Base-by-base conservation (phyloP, 495 filamentous ascomycete species). In the Jackrogersella multiformis region DNA sequence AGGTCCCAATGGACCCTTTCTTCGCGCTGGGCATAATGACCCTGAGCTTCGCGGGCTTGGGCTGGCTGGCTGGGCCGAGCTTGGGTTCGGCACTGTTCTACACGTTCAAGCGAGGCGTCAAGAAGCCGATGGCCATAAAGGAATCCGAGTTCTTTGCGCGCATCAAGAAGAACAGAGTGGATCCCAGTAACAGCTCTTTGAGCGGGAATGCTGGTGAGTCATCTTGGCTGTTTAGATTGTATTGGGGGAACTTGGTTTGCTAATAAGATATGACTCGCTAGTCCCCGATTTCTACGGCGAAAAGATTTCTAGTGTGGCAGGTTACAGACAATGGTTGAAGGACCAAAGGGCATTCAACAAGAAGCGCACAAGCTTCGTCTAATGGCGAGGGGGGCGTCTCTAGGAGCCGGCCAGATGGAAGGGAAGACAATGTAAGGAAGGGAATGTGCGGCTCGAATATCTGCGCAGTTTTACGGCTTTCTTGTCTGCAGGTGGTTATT, bases 291-390 rank as follows among this genome's bases (percentile, higher is more conserved):
- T 88, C 77, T 92, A 93, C 71, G 90, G 95, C 51, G 95, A 99
- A 83, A 97, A 97, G 85, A 97, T 99, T 75, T 90, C 89, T 13
- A 96, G 92, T 67, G 92, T 99, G 35, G 85, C 87, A 59, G 93
- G 90, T 49, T 99, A 97, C 72, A 79, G 96, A 68, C 88, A 90
- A 76, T 99, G 95, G 95, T 79, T 99, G 74, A 97, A 94, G 82
- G 95, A 99, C 76, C 96, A 98, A 83, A 79, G 94, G 46, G 93
- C 93, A n/a, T 99, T 95, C 78, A 97, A 96, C 80, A 87, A 89
- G 80, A 97, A 97, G 85, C 88, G 91, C 72, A 85, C 86, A 49
- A 88, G 80, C 66, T 91, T 81, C 49, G 71, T 82, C 53, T 80
- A 56, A 78, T 44, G 20, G 12, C 34, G 46, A 44, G 57, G 41